phyloP scores from a whole-genome alignment of 1,284 basidiomycete species.

The Irpex rosettiformis region DNA sequence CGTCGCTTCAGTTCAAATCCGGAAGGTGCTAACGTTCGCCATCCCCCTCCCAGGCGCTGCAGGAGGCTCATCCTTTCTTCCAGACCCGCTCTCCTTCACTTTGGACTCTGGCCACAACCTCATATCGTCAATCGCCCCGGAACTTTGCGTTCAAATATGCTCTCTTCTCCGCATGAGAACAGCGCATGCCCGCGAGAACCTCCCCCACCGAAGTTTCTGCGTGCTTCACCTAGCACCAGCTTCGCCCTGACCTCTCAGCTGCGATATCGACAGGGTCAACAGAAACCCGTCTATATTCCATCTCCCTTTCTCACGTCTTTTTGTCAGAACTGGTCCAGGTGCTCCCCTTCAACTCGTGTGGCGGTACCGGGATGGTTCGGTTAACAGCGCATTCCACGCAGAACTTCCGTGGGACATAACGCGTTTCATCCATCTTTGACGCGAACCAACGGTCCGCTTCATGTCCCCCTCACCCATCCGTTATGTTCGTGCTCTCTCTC shows the following conservation, averaged over 20 bases:
- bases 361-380: constrained; percentile 12
- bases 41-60: constrained; percentile 1
- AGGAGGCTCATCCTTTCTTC: neutral
- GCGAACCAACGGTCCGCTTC: neutral
- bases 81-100: neutral
- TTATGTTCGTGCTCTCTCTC: neutral
- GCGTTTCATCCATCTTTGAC: neutral
- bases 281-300: constrained; percentile 3
- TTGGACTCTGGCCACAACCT: constrained; percentile 1
- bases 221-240: constrained; percentile 1
- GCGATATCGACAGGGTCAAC: constrained; percentile 9
- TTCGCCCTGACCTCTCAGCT: neutral
- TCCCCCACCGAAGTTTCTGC: constrained; percentile 13
- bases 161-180: constrained; percentile 14
- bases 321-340: constrained; percentile 9
- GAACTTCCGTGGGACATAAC: constrained; percentile 6
- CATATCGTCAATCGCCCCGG: constrained; percentile 7
- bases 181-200: constrained; percentile 13
- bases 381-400: constrained; percentile 2
- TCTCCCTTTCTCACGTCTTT: constrained; percentile 6
- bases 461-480: neutral
- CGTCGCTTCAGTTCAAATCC: constrained; percentile 10
- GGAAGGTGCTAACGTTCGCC: constrained; percentile 8
- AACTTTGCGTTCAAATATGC: constrained; percentile 5
- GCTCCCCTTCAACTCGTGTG: constrained; percentile 1